phyloP scores from a whole-genome alignment of 2,329 filamentous ascomycete species.

The Juglanconis oblonga region DNA sequence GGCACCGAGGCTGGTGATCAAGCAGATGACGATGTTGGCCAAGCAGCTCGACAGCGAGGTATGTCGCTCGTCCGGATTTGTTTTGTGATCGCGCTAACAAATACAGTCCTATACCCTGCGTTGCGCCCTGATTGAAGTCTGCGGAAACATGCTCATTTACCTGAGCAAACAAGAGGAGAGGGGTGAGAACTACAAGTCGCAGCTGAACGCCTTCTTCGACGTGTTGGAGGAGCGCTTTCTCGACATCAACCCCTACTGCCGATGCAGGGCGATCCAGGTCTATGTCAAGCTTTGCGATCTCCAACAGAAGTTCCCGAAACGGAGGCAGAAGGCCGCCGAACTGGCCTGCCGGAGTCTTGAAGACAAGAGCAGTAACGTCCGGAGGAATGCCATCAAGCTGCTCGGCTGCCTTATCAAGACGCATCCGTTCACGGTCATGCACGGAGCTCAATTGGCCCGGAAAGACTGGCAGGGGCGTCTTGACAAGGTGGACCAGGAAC shows the following conservation, averaged over 20 bases:
- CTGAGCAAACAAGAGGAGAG: slow-evolving; percentile 89
- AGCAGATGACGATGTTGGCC: slow-evolving; percentile 92
- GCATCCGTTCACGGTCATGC: slow-evolving; percentile 89
- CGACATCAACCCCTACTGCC: slow-evolving; percentile 94
- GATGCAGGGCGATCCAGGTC: slow-evolving; percentile 88
- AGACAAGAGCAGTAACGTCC: slow-evolving; percentile 97
- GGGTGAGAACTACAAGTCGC: slow-evolving; percentile 88
- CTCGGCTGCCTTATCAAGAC: slow-evolving; percentile 85
- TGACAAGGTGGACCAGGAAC: slow-evolving; percentile 77
- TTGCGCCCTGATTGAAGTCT: slow-evolving; percentile 93
- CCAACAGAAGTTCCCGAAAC: slow-evolving; percentile 94
- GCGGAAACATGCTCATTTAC: slow-evolving; percentile 89
- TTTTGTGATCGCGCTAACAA: slow-evolving; percentile 22
- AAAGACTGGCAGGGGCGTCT: slow-evolving; percentile 84
- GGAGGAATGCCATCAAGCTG: slow-evolving; percentile 91
- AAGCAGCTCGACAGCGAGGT: slow-evolving; percentile 95
- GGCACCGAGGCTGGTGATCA: slow-evolving; percentile 86
- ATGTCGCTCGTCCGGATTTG: slow-evolving; percentile 17
- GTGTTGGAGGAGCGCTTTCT: slow-evolving; percentile 94
- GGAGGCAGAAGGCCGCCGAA: slow-evolving; percentile 82
- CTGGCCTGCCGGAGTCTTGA: slow-evolving; percentile 85
- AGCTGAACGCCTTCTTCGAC: slow-evolving; percentile 96
- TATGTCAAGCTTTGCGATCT: slow-evolving; percentile 89
- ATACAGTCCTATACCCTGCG: slow-evolving; percentile 81
- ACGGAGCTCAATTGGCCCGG: slow-evolving; percentile 79